Evolutionary conservation across 768 basidiomycete species (phyloP).

Genomic region (Obba rivulosa): DNA sequence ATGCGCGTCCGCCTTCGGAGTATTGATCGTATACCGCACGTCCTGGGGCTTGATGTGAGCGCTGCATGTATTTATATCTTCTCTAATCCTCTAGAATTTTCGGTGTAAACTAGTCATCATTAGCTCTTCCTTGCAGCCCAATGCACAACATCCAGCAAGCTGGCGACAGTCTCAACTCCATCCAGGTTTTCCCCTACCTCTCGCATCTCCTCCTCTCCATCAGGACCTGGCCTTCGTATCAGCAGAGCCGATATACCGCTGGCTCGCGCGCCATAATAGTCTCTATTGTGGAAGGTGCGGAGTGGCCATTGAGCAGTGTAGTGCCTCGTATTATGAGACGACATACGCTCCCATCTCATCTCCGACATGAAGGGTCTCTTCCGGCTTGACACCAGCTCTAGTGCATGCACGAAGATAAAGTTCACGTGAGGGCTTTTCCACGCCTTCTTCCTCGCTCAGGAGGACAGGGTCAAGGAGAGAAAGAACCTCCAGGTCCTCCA

Average conservation of each 20-base stretch:
- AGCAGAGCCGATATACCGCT: conserved; percentile 57
- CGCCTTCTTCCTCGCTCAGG: conserved; percentile 63
- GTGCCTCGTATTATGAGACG: not conserved
- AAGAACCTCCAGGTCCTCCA: conserved; percentile 57
- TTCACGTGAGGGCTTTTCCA: conserved; percentile 61
- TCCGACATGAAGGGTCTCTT: conserved; percentile 64
- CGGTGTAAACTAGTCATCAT: not conserved
- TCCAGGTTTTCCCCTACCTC: conserved; percentile 37
- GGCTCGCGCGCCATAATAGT: conserved; percentile 54
- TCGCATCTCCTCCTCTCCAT: conserved; percentile 42
- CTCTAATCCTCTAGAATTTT: not conserved
- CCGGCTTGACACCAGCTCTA: conserved; percentile 27
- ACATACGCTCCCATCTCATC: conserved; percentile 65
- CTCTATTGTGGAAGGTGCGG: conserved; percentile 36
- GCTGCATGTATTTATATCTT: conserved; percentile 1
- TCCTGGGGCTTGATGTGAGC: not conserved
- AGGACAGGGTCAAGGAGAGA: conserved; percentile 46
- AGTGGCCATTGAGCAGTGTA: too few species aligned
- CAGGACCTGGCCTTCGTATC: conserved; percentile 43
- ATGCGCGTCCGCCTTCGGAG: too few species aligned
- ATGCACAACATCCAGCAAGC: conserved; percentile 30
- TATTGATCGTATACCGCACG: too few species aligned
- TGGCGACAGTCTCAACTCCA: conserved; percentile 33
- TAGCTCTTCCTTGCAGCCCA: conserved; percentile 27
- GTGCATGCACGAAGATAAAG: conserved; percentile 50